phyloP scores from a whole-genome alignment of 2,329 filamentous ascomycete genomes.

The Plectosphaerella plurivora region DNA sequence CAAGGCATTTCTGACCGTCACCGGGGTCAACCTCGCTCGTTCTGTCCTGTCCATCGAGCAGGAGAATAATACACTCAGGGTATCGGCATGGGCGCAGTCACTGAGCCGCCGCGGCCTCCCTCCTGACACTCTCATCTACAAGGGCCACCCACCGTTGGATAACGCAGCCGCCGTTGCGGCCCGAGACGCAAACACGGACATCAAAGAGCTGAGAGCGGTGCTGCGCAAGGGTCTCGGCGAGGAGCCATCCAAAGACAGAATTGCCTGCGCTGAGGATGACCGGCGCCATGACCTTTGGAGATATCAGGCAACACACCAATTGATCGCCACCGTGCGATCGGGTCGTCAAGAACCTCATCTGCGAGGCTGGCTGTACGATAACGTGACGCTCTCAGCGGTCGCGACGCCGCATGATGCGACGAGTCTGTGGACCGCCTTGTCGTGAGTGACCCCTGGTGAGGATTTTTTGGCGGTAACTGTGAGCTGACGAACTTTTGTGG shows the following conservation, averaged over 20 bases:
- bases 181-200: no score
- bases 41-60: no score
- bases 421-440: background rate
- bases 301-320: background rate
- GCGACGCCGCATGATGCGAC: background rate
- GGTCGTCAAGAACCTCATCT: background rate
- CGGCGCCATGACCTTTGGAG: background rate
- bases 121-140: no score
- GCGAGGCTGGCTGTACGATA: background rate
- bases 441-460: background rate
- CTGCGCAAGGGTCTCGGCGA: no score
- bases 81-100: no score
- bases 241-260: no score
- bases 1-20: background rate
- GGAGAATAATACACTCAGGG: no score
- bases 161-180: no score
- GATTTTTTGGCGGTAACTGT: background rate
- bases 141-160: no score
- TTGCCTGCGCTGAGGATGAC: no score
- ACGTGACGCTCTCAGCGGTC: background rate
- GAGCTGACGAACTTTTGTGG: background rate
- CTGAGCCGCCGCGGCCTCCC: no score
- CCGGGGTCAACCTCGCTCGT: background rate
- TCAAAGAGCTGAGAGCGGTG: no score
- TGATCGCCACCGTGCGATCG: background rate